Evolutionary conservation across 805 yeast genomes (phyloP), one percentile per base, ranked within the genome.

Genomic region (Tetrapisispora phaffii): DNA sequence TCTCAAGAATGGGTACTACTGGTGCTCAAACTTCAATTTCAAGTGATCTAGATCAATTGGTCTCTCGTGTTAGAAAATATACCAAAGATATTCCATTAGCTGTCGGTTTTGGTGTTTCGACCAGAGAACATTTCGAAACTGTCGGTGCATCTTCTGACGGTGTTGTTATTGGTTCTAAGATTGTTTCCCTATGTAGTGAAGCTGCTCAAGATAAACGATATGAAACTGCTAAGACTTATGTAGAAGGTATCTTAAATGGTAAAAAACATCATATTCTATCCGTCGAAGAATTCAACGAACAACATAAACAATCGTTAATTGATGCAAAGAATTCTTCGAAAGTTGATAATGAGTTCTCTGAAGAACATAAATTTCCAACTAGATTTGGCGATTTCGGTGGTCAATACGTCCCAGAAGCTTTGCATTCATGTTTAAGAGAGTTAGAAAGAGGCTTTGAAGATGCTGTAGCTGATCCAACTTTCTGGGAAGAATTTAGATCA

Each of bases 381-480:
- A 74, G 83, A 50, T 90, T 90, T 57, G 99, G 97, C 59, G 88
- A 80, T 41, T 94, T 87, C 61, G 99, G 99, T 63, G 99, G 99
- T 48, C 98, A 93, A 70, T 93, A 87, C 61, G 98, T 93, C 34
- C 99, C 99, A 34, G 99, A 93, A 71, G 86, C 95, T 20, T 71
- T 93, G 59, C 90, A 89, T 67, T 77, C 95, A 37, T 90, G 97
- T 71, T 74, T 93, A 55, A 76, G 80, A 50, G 95, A 93, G 68
- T 75, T 93, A 47, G 98, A 93, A 70, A 71, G 63, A 44, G 97
- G 87, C 4, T 94, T 89, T 63, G 89, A 85, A 62, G 75, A 72
- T 36, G 96, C 97, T 17, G 80, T 81, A 52, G 86, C 89, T 24
- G 98, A 93, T 67, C 93, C 88, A 33, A 60, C 67, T 31, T 93